These are phyloP conservation scores for Capronia americana DNA, from an alignment of 2,329 filamentous ascomycete species.

Conservation along the genomic window DNA sequence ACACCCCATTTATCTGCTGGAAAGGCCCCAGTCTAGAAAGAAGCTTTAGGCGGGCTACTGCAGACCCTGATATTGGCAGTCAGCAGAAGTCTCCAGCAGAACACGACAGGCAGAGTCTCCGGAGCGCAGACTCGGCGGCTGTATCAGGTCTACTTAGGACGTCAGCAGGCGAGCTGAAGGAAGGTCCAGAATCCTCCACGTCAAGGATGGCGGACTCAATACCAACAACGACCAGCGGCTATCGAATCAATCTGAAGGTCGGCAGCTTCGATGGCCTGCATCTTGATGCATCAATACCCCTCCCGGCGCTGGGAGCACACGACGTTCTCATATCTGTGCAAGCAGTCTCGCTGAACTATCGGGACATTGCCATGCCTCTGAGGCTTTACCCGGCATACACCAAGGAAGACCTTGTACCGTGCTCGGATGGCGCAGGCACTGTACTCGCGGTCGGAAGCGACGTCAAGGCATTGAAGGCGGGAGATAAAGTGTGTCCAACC, in stretches of 20 bases:
- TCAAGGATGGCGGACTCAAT: conserved; percentile 5
- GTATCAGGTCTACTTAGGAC: background rate
- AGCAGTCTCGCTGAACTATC: conserved; percentile 57
- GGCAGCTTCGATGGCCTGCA: conserved; percentile 20
- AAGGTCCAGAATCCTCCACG: background rate
- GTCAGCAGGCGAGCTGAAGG: background rate
- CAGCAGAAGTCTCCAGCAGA: background rate
- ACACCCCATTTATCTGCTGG: background rate
- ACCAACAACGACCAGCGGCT: conserved; percentile 7
- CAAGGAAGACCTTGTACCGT: conserved; percentile 46
- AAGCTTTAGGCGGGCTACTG: background rate
- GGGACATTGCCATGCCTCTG: conserved; percentile 55
- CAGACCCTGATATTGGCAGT: background rate
- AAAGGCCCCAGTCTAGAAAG: background rate
- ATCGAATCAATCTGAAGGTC: conserved; percentile 11
- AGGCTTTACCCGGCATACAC: conserved; percentile 27
- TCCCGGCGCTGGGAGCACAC: conserved; percentile 5
- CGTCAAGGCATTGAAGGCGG: conserved; percentile 63
- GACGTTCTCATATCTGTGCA: conserved; percentile 63
- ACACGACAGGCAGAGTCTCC: background rate
- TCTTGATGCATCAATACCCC: background rate
- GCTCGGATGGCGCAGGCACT: conserved; percentile 54
- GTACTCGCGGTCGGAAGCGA: conserved; percentile 60
- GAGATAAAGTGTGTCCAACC: conserved; percentile 63
- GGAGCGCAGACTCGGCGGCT: background rate